phyloP scores from a whole-genome alignment of 2,329 filamentous ascomycete species.

The Metarhizium sp. region DNA sequence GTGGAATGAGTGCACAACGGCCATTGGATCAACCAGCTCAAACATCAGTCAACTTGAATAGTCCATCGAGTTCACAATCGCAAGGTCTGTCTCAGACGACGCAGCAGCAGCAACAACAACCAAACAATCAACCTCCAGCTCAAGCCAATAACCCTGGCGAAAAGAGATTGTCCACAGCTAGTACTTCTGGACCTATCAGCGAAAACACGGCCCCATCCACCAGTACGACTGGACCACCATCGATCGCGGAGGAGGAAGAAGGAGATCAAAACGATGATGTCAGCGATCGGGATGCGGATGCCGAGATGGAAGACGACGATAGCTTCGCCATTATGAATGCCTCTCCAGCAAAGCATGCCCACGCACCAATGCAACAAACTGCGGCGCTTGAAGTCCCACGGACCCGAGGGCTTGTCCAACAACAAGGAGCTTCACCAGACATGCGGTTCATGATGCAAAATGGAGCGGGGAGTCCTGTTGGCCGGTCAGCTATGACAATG shows the following conservation, averaged over 20 bases:
- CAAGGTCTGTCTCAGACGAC: constrained; percentile 14
- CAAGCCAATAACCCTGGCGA: constrained; percentile 1
- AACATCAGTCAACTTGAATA: constrained; percentile 11
- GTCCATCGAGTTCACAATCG: constrained; percentile 13
- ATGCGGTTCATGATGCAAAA: constrained; percentile 35
- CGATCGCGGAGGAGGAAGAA: constrained; percentile 26
- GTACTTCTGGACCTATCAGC: constrained; percentile 23
- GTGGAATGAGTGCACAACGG: constrained; percentile 41
- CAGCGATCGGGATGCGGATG: constrained; percentile 34
- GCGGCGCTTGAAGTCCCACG: constrained; percentile 34
- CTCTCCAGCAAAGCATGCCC: constrained; percentile 26
- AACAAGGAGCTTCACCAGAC: constrained; percentile 18
- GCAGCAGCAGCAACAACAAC: constrained; percentile 12
- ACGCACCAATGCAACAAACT: constrained; percentile 29
- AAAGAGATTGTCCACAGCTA: constrained; percentile 25
- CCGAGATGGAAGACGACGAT: constrained; percentile 51
- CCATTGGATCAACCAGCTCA: constrained; percentile 30
- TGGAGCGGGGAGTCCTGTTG: constrained; percentile 24
- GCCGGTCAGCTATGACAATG: constrained; percentile 28
- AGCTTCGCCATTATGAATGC: constrained; percentile 41
- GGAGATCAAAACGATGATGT: constrained; percentile 12
- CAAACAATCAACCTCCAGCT: constrained; percentile 5
- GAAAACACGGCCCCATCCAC: constrained; percentile 23
- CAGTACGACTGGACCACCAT: constrained; percentile 27
- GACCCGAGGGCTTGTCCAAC: constrained; percentile 28